A percentile compares a stretch with the other conserved stretches of the same genome.
phyloP scores from a whole-genome alignment of 1,139 yeast species.

The Zygoascus hellenicus region DNA sequence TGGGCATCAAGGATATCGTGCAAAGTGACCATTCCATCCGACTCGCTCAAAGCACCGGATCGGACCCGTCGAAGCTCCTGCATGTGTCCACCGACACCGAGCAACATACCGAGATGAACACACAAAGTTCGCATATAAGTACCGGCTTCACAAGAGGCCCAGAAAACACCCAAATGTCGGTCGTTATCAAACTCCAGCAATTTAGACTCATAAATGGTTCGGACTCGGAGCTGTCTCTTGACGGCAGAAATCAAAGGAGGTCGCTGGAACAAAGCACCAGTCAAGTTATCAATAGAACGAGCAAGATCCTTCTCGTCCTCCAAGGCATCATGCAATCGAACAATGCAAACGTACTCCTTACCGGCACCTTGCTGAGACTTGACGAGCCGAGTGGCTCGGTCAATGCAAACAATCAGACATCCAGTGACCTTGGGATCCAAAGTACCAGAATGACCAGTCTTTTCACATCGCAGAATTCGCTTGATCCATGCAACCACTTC shows the following conservation, averaged over 20 bases:
- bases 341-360: constrained; percentile 97
- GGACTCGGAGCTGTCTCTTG: constrained; percentile 96
- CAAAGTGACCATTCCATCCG: constrained; percentile 86
- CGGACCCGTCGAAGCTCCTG: constrained; percentile 99
- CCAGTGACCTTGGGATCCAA: constrained; percentile 95
- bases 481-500: constrained; percentile 99
- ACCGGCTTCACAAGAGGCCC: constrained; percentile 99
- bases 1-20: constrained; percentile 98
- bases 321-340: constrained; percentile 88
- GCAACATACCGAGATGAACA: constrained; percentile 96
- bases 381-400: constrained; percentile 95
- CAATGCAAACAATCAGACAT: constrained; percentile 95
- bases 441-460: constrained; percentile 99
- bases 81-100: constrained; percentile 99
- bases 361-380: constrained; percentile 99
- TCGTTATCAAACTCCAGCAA: constrained; percentile 94
- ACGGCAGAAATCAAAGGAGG: constrained; percentile 99
- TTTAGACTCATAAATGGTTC: constrained; percentile 95
- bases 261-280: constrained; percentile 98
- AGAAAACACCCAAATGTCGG: constrained; percentile 94
- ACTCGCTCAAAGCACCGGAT: constrained; percentile 91
- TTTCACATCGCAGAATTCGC: constrained; percentile 89
- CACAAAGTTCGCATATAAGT: constrained; percentile 98
- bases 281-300: constrained; percentile 83
- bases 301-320: constrained; percentile 87